Conservation (phyloP, 2,329 filamentous ascomycete genomes). For the Apiospora arundinis region DNA sequence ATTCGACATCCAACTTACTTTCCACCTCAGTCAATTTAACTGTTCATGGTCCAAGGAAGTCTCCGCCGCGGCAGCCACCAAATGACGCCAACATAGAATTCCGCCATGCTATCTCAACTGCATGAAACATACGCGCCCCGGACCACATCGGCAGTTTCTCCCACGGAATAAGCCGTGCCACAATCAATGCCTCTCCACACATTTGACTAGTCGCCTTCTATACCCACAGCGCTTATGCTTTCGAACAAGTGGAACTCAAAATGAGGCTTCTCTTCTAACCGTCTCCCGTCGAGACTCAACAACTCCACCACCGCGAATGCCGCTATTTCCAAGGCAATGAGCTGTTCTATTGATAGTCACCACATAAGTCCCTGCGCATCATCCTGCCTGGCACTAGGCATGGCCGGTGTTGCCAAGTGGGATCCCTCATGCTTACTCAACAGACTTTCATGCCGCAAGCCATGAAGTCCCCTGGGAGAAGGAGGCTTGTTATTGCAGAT, state of each 20-base stretch:
- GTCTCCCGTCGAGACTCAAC: not conserved
- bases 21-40: conserved; percentile 1
- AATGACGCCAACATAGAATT: not conserved
- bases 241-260: conserved; percentile 12
- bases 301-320: conserved; percentile 3
- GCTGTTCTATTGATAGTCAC: conserved; percentile 12
- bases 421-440: not conserved
- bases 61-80: not conserved
- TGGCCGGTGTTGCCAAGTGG: conserved; percentile 6
- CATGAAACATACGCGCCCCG: conserved; percentile 15
- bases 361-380: conserved; percentile 9
- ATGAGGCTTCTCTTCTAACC: conserved; percentile 4
- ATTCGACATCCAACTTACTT: not conserved
- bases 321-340: not conserved
- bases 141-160: not conserved
- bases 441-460: conserved; percentile 1
- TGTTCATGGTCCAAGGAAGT: not conserved
- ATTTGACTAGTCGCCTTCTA: not conserved
- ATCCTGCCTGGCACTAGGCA: not conserved
- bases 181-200: conserved; percentile 2
- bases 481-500: not conserved
- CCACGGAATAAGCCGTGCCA: not conserved
- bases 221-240: not conserved
- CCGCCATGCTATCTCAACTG: not conserved
- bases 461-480: not conserved